Base-by-base conservation (phyloP, 768 basidiomycete genomes). In the Saitozyma sp. region DNA sequence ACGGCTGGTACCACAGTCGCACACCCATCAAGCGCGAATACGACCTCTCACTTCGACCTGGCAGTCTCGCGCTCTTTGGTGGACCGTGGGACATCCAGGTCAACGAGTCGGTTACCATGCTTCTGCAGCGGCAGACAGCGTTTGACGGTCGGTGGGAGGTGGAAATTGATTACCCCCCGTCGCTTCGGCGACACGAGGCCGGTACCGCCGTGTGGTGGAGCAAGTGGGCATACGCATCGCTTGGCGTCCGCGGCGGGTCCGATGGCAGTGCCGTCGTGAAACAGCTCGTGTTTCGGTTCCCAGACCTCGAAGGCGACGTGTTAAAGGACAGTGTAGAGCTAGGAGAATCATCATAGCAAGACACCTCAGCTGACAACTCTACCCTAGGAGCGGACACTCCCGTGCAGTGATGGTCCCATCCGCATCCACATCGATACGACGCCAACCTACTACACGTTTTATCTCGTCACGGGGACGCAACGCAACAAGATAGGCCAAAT, bases 1-100 rank as follows among this genome's bases (percentile, higher is more conserved):
- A n/a, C n/a, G 62, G 65, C 8, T 69, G 68, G 68, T 69, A 69
- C 42, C 52, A 57, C 37, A 37, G 63, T 2, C 58, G 68, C n/a
- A 66, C 65, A 1, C 68, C 68, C 10, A 42, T 57, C 19, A 61
- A 43, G 16, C 20, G 48, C 20, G 48, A 48, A 40, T 50, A 66
- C 54, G 48, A 49, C 8, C 39, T 64, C 50, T 50, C 41, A 8
- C 19, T 48, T 9, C 20, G 54, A 19, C 62, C 66, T 11, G 64
- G 64, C 2, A 41, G 42, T 42, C 16, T 69, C 29, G 61, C 49
- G 6, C 56, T 69, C 48, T 49, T 52, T 20, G 64, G 65, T 40
- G 50, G 50, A 16, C 59, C 59, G 3, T 68, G 61, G 48, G 39
- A 5, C 50, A 19, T 68, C 8, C 49, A 59, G 10, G 53, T 54